Base-by-base conservation (phyloP, 2,329 filamentous ascomycete species). In the Thielaviopsis punctulata region DNA sequence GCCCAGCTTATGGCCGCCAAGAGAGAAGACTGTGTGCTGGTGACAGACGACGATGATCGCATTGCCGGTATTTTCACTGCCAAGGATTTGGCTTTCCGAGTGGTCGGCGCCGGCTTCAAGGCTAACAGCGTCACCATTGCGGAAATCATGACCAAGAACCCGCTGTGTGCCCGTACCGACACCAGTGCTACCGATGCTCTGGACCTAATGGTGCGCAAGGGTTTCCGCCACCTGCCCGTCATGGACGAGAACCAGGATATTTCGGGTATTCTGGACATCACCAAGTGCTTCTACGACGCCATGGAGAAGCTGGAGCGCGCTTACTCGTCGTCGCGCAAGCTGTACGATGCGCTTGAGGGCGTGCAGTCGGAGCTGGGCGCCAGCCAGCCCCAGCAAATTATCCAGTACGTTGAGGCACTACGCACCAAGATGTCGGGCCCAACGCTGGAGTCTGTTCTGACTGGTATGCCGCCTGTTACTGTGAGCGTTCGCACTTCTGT, bases 231-330 rank as follows among this genome's bases (percentile, higher is more conserved):
- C 71, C 68, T 98, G 63, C 92, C 92, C 2, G 92, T 98, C 58
- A 98, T 98, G 92, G 92, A 98, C 68, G 92, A 98, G 72, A 96
- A 98, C 67, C 92, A 98, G 68, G 90, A 98, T 63, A 98, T 98
- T 57, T 94, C 89, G 7, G 92, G 92, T 72, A 89, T 98, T 59
- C 73, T 98, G 52, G 92, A 98, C 67, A 98, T 98, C 61, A 98
- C 92, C 53, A 98, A 96, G 69, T 98, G 92, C 69, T 98, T 98
- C 68, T 98, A 98, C 69, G 92, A 98, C 69, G 92, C 92, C 44
- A 98, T 98, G 92, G 92, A 98, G 73, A 98, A 98, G 73, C 72
- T 98, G 56, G 92, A 98, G 73, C 84, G 92, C 49, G 92, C 92
- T 49, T 98, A 98, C 66, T 88, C 87, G 58, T 96, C 92, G 15